Percentiles rank a stretch among this genome's conserved stretches.
phyloP scores from a whole-genome alignment of 257 asterid species.

The Buddleja alternifolia region DNA sequence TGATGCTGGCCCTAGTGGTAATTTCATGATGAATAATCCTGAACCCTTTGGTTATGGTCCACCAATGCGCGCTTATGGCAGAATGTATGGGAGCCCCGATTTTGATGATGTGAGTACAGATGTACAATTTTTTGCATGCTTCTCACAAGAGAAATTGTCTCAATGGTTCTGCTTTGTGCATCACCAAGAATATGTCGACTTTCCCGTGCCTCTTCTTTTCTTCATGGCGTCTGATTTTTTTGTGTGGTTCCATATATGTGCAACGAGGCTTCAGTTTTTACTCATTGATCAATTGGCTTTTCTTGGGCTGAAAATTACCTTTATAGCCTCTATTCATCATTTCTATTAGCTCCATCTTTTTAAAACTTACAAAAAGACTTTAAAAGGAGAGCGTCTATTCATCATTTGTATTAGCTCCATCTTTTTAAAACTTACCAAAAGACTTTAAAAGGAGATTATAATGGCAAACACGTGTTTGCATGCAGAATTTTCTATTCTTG shows the following conservation, averaged over 20 bases:
- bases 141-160: not conserved
- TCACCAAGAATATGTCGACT: slow-evolving; percentile 8
- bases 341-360: too few species aligned
- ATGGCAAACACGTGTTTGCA: not conserved
- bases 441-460: not conserved
- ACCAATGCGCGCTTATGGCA: slow-evolving; percentile 79
- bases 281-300: not conserved
- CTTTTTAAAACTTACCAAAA: not conserved
- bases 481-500: not conserved
- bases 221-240: slow-evolving; percentile 12
- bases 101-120: slow-evolving; percentile 85
- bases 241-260: slow-evolving; percentile 2
- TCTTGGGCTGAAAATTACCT: not conserved
- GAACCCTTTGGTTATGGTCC: slow-evolving; percentile 88
- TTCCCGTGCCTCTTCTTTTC: not conserved
- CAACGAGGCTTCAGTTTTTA: slow-evolving; percentile 7
- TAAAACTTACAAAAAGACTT: too few species aligned
- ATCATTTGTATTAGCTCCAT: too few species aligned
- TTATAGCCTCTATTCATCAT: too few species aligned
- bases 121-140: slow-evolving; percentile 16
- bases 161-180: not conserved
- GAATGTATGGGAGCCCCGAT: slow-evolving; percentile 87
- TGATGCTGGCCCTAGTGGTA: slow-evolving; percentile 84
- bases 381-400: too few species aligned
- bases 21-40: slow-evolving; percentile 61